These are phyloP conservation scores for Casaregolazyma suthepensis DNA, from an alignment of 1,139 yeast species.

Conservation along the genomic window DNA sequence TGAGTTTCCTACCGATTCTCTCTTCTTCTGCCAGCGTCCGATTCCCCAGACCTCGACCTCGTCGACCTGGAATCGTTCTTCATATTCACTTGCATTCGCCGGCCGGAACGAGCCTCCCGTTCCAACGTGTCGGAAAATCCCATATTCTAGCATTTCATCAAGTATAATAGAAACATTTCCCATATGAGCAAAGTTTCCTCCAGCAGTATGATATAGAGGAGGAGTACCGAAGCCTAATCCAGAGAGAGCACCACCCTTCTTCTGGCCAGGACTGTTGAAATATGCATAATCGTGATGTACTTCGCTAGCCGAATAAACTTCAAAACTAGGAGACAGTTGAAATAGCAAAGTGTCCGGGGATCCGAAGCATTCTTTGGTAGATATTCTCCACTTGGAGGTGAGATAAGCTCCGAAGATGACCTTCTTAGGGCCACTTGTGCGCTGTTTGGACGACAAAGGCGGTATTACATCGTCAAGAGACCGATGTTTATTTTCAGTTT, in stretches of 20 bases:
- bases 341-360: slow-evolving; percentile 38
- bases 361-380: slow-evolving; percentile 72
- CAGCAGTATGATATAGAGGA: slow-evolving; percentile 24
- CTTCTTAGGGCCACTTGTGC: slow-evolving; percentile 25
- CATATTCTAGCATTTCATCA: slow-evolving; percentile 75
- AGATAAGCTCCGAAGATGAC: slow-evolving; percentile 59
- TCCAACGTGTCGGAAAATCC: slow-evolving; percentile 65
- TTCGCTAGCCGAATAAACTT: slow-evolving; percentile 42
- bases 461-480: slow-evolving; percentile 21
- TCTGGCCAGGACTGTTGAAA: slow-evolving; percentile 35
- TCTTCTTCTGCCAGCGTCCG: slow-evolving; percentile 71
- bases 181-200: slow-evolving; percentile 3
- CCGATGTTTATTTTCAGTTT: slow-evolving; percentile 16
- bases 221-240: slow-evolving; percentile 76
- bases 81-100: slow-evolving; percentile 42
- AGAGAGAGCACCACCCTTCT: slow-evolving; percentile 9
- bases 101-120: slow-evolving; percentile 44
- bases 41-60: slow-evolving; percentile 91
- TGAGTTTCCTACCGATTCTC: slow-evolving; percentile 91
- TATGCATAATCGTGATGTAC: slow-evolving; percentile 27
- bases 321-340: slow-evolving; percentile 61
- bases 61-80: slow-evolving; percentile 63
- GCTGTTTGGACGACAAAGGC: slow-evolving; percentile 12
- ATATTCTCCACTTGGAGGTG: slow-evolving; percentile 67
- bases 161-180: slow-evolving; percentile 66